These are phyloP conservation scores for Sporothrix brunneoviolacea DNA, from an alignment of 2,329 filamentous ascomycete species.

Conservation along the genomic window DNA sequence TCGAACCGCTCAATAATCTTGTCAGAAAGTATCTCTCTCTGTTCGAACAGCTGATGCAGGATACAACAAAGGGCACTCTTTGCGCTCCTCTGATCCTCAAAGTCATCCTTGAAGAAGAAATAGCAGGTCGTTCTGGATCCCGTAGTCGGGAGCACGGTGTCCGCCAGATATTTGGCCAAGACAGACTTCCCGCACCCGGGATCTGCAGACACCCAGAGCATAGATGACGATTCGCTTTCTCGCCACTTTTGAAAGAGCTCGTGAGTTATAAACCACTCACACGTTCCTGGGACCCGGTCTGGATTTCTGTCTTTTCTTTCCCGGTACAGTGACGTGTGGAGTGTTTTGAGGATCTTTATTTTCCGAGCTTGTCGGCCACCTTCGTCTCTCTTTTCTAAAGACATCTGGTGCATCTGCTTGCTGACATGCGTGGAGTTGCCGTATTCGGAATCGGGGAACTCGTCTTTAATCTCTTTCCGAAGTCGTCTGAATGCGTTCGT, in stretches of 20 bases:
- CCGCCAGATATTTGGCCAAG: not conserved
- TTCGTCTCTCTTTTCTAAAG: no score
- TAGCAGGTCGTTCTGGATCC: slow-evolving; percentile 5
- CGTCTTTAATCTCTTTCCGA: not conserved
- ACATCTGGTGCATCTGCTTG: no score
- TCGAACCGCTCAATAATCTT: not conserved
- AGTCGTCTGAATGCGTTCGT: slow-evolving; percentile 7
- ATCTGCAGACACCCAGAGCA: slow-evolving; percentile 5
- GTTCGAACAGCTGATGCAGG: slow-evolving; percentile 11
- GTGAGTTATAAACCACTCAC: slow-evolving; percentile 2
- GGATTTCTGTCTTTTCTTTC: slow-evolving; percentile 5
- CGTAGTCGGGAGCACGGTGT: slow-evolving; percentile 1
- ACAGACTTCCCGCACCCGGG: slow-evolving; percentile 4
- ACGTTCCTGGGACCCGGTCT: slow-evolving; percentile 3
- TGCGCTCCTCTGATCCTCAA: not conserved
- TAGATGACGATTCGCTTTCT: not conserved
- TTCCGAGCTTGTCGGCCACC: not conserved
- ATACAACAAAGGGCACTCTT: not conserved
- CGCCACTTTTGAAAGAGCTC: not conserved
- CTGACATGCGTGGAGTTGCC: no score
- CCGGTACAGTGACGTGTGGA: not conserved
- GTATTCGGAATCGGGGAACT: no score
- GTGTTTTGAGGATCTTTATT: not conserved
- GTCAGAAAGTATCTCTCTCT: not conserved
- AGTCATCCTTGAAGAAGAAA: slow-evolving; percentile 16